These are phyloP conservation scores for Sabuloglossum arenarium DNA, from an alignment of 495 filamentous ascomycete species.

Conservation along the genomic window DNA sequence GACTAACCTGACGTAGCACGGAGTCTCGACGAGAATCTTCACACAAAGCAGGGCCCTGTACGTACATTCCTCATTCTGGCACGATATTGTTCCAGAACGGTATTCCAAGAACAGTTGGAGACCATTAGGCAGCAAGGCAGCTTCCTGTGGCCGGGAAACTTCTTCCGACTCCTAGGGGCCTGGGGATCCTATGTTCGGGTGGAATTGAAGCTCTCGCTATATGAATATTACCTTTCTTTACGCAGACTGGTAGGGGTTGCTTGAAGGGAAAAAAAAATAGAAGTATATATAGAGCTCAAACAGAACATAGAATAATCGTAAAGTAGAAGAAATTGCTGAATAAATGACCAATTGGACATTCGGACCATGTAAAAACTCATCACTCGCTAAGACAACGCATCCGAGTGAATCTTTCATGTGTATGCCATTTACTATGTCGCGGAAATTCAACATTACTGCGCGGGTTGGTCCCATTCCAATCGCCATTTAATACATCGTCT, in stretches of 20 bases:
- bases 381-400: too few species aligned
- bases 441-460: background rate
- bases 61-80: conserved; percentile 87
- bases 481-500: background rate
- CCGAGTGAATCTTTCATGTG: too few species aligned
- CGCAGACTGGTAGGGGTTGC: conserved; percentile 15
- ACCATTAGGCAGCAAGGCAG: conserved; percentile 36
- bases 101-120: conserved; percentile 75
- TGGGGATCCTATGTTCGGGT: conserved; percentile 39
- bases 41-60: conserved; percentile 72
- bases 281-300: too few species aligned
- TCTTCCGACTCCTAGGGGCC: conserved; percentile 32
- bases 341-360: too few species aligned
- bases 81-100: conserved; percentile 71
- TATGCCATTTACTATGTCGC: background rate
- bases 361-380: too few species aligned
- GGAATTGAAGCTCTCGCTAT: conserved; percentile 38
- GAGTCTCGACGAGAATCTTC: conserved; percentile 81
- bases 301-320: too few species aligned
- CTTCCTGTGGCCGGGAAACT: conserved; percentile 30
- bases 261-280: too few species aligned
- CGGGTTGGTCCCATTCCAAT: background rate
- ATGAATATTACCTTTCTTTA: conserved; percentile 30
- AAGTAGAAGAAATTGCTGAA: too few species aligned
- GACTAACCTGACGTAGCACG: conserved; percentile 29